phyloP scores from a whole-genome alignment of 108 stramenopile species.

The Pseudonitzschia multiseries region DNA sequence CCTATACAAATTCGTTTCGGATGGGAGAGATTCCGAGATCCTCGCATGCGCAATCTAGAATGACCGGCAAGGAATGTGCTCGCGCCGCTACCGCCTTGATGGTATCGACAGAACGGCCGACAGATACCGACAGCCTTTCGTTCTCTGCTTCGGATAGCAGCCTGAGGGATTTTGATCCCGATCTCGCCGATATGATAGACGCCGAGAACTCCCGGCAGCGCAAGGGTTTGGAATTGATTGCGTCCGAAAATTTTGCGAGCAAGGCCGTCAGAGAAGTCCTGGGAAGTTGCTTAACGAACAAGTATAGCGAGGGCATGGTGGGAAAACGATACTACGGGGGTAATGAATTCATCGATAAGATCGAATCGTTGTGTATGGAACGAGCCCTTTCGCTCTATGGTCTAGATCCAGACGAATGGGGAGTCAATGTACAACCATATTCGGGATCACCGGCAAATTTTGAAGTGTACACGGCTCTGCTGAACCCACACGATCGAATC shows the following conservation, averaged over 20 bases:
- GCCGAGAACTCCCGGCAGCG: slow-evolving; percentile 87
- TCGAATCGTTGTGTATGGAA: slow-evolving; percentile 93
- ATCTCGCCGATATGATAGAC: slow-evolving; percentile 70
- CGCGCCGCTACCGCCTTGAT: background rate
- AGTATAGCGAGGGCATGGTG: slow-evolving; percentile 98
- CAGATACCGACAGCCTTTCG: background rate
- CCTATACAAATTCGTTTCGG: slow-evolving; percentile 1
- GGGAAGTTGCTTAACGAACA: slow-evolving; percentile 98
- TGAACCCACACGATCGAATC: slow-evolving; percentile 98
- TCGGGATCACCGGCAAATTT: slow-evolving; percentile 99
- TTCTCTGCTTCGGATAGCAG: background rate
- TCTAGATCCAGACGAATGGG: slow-evolving; percentile 89
- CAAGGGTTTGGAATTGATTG: slow-evolving; percentile 95
- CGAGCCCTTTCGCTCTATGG: slow-evolving; percentile 91
- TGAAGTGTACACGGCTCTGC: slow-evolving; percentile 95
- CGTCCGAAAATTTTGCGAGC: slow-evolving; percentile 99
- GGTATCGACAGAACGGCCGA: slow-evolving; percentile 1
- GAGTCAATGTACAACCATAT: slow-evolving; percentile 97
- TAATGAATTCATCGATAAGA: slow-evolving; percentile 92
- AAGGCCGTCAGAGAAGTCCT: slow-evolving; percentile 92
- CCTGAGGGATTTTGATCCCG: slow-evolving; percentile 57
- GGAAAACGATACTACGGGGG: slow-evolving; percentile 99
- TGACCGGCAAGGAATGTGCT: background rate
- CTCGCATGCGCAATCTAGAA: background rate
- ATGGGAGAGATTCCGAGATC: background rate